Evolutionary conservation across 805 yeast genomes (phyloP).

Genomic region (Myxozyma mucilagina): DNA sequence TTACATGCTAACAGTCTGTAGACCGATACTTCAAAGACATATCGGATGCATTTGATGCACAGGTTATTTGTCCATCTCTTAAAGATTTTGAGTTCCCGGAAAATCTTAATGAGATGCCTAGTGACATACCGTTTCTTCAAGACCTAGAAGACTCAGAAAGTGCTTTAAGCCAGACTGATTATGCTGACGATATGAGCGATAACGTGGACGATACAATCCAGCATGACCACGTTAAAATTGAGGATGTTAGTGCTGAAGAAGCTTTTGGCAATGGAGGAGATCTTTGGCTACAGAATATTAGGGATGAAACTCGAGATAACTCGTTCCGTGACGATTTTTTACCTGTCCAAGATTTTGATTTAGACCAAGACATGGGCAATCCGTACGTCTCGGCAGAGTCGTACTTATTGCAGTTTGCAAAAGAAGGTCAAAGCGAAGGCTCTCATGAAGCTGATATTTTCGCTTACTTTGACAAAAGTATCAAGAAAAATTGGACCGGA

Average conservation of each 20-base stretch:
- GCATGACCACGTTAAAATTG: neutral
- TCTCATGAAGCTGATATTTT: conserved; percentile 46
- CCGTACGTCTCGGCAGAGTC: conserved; percentile 33
- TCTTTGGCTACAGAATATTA: conserved; percentile 21
- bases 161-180: conserved; percentile 18
- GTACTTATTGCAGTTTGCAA: conserved; percentile 20
- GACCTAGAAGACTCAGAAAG: conserved; percentile 39
- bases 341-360: neutral
- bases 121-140: conserved; percentile 23
- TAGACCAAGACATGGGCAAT: conserved; percentile 24
- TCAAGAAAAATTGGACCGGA: conserved; percentile 82
- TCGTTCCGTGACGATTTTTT: conserved; percentile 13
- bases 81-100: conserved; percentile 42
- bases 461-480: conserved; percentile 76
- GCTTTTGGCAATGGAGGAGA: conserved; percentile 33
- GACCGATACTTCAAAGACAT: conserved; percentile 20
- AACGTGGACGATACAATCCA: neutral
- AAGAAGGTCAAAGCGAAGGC: conserved; percentile 11
- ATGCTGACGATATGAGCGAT: conserved; percentile 13
- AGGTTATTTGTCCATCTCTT: conserved; percentile 68
- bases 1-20: neutral
- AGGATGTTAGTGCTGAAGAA: neutral
- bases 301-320: conserved; percentile 4
- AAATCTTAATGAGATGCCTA: conserved; percentile 19
- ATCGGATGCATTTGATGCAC: conserved; percentile 30